A percentile compares a stretch with the other conserved stretches of the same genome.
Conservation (phyloP, 176 grass and related monocot genomes). For the Musa schizocarpa region DNA sequence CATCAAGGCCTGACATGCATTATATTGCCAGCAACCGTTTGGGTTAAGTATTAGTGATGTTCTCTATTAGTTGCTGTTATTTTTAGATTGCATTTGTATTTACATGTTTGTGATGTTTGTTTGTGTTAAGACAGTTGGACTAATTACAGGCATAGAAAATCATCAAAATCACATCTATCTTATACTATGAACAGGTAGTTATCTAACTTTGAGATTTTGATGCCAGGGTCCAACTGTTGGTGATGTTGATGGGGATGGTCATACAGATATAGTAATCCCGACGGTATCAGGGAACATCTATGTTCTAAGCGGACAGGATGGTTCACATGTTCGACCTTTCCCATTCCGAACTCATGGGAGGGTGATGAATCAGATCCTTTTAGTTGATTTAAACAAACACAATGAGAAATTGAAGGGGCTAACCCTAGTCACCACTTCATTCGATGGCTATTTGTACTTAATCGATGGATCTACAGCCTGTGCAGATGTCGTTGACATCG, state of each 20-base stretch:
- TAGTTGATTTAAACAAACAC: conserved; percentile 65
- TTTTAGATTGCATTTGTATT: background rate
- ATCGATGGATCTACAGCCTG: conserved; percentile 84
- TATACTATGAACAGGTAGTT: background rate
- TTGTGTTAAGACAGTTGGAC: background rate
- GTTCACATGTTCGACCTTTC: conserved; percentile 58
- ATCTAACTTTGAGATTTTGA: conserved; percentile 12
- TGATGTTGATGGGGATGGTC: conserved; percentile 89
- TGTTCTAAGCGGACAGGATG: conserved; percentile 88
- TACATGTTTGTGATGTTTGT: background rate
- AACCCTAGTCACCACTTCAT: conserved; percentile 78
- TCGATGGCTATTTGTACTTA: conserved; percentile 92
- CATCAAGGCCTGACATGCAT: too few species aligned
- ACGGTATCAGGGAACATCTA: conserved; percentile 88
- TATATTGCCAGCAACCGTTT: too few species aligned
- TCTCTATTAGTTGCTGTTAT: background rate
- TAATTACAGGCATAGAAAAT: background rate
- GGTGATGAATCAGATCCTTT: conserved; percentile 77
- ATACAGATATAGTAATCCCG: conserved; percentile 67
- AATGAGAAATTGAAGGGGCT: conserved; percentile 47
- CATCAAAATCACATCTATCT: background rate
- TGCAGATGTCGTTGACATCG: conserved; percentile 90
- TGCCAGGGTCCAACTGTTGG: conserved; percentile 83
- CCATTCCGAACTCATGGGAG: conserved; percentile 84
- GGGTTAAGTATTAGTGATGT: background rate